Evolutionary conservation across 306 rosid genomes (phyloP).

Genomic region (Corylus americana): DNA sequence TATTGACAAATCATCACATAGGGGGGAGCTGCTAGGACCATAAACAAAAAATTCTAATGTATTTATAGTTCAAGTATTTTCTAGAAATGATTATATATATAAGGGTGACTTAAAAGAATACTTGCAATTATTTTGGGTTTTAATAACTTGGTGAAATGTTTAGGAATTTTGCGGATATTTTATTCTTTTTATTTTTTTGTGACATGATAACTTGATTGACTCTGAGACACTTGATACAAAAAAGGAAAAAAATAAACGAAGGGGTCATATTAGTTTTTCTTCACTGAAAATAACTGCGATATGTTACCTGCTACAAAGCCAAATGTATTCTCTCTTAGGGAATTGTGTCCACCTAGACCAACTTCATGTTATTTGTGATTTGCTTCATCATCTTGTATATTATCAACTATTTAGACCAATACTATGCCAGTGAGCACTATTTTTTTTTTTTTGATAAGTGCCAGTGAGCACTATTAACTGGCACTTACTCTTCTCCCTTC

Average conservation of each 20-base stretch:
- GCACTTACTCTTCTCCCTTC: neutral
- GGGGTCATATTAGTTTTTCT: neutral
- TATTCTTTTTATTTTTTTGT: neutral
- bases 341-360: neutral
- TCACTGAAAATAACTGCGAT: neutral
- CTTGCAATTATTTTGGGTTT: neutral
- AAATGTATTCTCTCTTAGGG: neutral
- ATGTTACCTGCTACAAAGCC: neutral
- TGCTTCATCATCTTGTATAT: neutral
- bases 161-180: neutral
- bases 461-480: neutral
- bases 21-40: neutral
- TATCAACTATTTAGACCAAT: too few species aligned
- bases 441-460: too few species aligned
- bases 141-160: neutral
- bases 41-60: neutral
- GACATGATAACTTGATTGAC: neutral
- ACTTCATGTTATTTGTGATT: neutral
- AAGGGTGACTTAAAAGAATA: neutral
- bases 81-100: neutral
- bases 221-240: neutral
- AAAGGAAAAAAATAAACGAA: neutral
- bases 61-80: neutral
- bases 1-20: conserved; percentile 2
- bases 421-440: neutral